These are phyloP conservation scores for Marasmius oreades DNA, from an alignment of 1,284 basidiomycete species.

Conservation along the genomic window DNA sequence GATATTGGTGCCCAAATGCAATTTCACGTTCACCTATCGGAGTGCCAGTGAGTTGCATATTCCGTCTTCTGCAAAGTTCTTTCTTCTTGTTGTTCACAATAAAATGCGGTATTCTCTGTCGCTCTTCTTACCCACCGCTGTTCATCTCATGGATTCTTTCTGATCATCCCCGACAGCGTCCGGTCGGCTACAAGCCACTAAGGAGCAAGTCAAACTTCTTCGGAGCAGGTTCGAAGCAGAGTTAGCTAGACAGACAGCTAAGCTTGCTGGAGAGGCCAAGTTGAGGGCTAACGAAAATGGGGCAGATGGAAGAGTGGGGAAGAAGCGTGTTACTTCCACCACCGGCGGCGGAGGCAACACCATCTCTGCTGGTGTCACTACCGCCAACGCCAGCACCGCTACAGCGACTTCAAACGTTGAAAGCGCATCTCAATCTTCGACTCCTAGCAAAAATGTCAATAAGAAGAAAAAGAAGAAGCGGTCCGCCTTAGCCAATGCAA, in stretches of 20 bases:
- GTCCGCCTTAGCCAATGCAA: slow-evolving; percentile 79
- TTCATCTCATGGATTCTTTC: slow-evolving; percentile 7
- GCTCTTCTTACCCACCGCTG: slow-evolving; percentile 4
- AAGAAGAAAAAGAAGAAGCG: slow-evolving; percentile 82
- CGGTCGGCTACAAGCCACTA: slow-evolving; percentile 61
- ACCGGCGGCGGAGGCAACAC: background rate
- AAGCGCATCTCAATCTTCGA: slow-evolving; percentile 1
- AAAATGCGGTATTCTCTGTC: background rate
- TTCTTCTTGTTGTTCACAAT: background rate
- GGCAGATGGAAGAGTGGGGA: background rate
- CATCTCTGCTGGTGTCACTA: background rate
- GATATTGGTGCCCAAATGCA: slow-evolving; percentile 30
- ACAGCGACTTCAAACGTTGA: slow-evolving; percentile 4
- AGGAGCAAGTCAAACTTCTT: slow-evolving; percentile 60
- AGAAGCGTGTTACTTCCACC: background rate
- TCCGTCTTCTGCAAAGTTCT: slow-evolving; percentile 9
- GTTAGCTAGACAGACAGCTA: slow-evolving; percentile 60
- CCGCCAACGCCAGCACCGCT: background rate
- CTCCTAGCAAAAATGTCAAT: background rate
- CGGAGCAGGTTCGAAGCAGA: slow-evolving; percentile 69
- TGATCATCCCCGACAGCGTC: slow-evolving; percentile 45
- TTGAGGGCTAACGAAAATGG: background rate
- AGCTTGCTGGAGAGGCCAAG: slow-evolving; percentile 47
- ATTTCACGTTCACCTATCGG: slow-evolving; percentile 58
- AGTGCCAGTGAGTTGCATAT: slow-evolving; percentile 62